Evolutionary conservation across 2,329 filamentous ascomycete species (phyloP), one percentile per base, ranked within the genome.

Genomic region (Epicoccum nigrum): DNA sequence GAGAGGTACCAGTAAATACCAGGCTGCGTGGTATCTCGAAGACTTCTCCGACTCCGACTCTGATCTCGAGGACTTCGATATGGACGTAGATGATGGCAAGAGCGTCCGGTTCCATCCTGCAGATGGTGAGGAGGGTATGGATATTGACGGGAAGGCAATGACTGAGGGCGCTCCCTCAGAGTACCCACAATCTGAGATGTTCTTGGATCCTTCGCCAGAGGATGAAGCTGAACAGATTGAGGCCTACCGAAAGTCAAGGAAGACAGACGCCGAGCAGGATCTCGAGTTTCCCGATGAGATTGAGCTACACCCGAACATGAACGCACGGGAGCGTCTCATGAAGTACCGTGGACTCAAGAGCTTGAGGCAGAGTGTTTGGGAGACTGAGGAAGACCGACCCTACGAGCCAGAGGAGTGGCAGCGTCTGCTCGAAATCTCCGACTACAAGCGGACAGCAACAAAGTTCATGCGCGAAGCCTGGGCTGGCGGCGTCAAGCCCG

Each of bases 281-380:
- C 84, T 89, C 46, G 93, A 97, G 72, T 99, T 97, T 73, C 94
- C 94, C 0, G 94, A 99, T 60, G 94, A 99, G 74, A 94, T 99
- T 51, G 95, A 99, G 73, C 79, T 99, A 45, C 90, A 90, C 60
- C 94, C 95, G 0, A 84, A 93, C 45, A 90, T 95, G 3, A 81
- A 90, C 35, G 94, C 94, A 0, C 81, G 90, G 43, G 94, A 99
- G 75, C 83, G 94, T 35, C 78, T 99, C 45, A 85, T 88, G 7
- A 85, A 90, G 53, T 99, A 97, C 75, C 83, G 94, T 67, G 94
- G 94, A 33, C 76, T 99, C 59, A 99, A 97, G 81, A 96, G 89
- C 70, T 75, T 97, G 54, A 86, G 90, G 60, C 90, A 89, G 11
- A 96, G 91, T 65, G 81, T 83, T 8, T 99, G 94, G 94, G 88